Evolutionary conservation across 2,329 filamentous ascomycete species (phyloP).

Genomic region (Alternaria sp.): DNA sequence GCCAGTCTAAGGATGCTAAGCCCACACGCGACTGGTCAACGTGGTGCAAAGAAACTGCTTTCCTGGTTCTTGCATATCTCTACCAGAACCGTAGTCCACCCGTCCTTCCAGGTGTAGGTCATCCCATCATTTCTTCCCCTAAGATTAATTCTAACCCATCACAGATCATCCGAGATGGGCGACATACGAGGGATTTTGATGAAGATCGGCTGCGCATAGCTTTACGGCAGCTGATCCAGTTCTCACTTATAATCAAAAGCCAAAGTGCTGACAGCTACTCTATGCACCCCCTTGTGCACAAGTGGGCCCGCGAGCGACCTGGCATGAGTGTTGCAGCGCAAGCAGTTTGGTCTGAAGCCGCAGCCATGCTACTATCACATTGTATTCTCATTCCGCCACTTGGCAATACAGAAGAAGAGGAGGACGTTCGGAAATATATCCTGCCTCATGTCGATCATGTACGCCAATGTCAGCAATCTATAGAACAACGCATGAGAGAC

Average conservation of each 20-base stretch:
- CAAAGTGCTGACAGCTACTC: slow-evolving; percentile 34
- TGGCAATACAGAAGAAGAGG: slow-evolving; percentile 1
- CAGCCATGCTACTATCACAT: slow-evolving; percentile 30
- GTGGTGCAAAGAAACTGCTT: slow-evolving; percentile 6
- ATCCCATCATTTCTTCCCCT: no score
- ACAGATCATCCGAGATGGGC: no score
- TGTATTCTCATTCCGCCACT: slow-evolving; percentile 25
- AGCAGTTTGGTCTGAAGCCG: slow-evolving; percentile 41
- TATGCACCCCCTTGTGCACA: slow-evolving; percentile 45
- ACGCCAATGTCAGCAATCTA: slow-evolving; percentile 6
- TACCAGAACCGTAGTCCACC: slow-evolving; percentile 4
- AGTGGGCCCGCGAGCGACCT: slow-evolving; percentile 43
- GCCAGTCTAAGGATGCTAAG: neutral
- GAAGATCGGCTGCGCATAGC: no score
- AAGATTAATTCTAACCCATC: no score
- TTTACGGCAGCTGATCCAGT: no score
- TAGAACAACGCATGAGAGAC: slow-evolving; percentile 18
- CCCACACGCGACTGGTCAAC: neutral
- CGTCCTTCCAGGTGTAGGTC: no score
- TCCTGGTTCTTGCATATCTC: neutral
- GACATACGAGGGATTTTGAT: no score
- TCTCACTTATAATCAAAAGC: slow-evolving; percentile 33
- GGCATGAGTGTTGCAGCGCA: slow-evolving; percentile 27
- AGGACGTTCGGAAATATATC: slow-evolving; percentile 6
- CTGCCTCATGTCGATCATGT: slow-evolving; percentile 8